These are phyloP conservation scores for Dactylella cylindrospora DNA, from an alignment of 2,329 filamentous ascomycete species.

Conservation along the genomic window DNA sequence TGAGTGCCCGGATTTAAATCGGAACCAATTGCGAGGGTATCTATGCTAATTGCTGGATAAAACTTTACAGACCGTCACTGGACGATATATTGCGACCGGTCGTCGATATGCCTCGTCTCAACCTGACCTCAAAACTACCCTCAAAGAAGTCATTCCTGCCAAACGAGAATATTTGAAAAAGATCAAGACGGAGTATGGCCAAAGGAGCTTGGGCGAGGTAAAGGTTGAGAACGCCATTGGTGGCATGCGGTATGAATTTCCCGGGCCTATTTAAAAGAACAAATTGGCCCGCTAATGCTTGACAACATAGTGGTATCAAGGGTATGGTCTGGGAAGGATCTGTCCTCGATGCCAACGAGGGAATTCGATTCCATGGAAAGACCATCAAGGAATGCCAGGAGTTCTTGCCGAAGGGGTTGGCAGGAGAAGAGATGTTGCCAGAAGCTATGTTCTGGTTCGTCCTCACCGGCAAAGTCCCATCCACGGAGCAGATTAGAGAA, in stretches of 20 bases:
- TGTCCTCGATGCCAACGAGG: slow-evolving; percentile 92
- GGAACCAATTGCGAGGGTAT: no score
- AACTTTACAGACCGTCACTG: slow-evolving; percentile 13
- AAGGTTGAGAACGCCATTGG: slow-evolving; percentile 93
- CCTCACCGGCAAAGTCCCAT: slow-evolving; percentile 87
- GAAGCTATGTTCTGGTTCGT: slow-evolving; percentile 99
- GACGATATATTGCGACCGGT: background rate
- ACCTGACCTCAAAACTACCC: slow-evolving; percentile 82
- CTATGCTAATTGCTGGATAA: no score
- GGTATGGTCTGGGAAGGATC: slow-evolving; percentile 99
- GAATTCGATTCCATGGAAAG: slow-evolving; percentile 95
- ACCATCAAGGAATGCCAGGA: slow-evolving; percentile 98
- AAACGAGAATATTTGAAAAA: slow-evolving; percentile 93
- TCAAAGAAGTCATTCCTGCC: slow-evolving; percentile 80
- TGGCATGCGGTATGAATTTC: slow-evolving; percentile 72
- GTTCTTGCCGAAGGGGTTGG: slow-evolving; percentile 86
- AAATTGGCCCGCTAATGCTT: background rate
- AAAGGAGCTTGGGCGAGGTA: slow-evolving; percentile 84
- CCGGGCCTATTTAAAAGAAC: background rate
- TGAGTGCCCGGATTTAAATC: no score
- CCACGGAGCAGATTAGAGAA: slow-evolving; percentile 73
- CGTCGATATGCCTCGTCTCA: slow-evolving; percentile 63
- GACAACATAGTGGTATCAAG: slow-evolving; percentile 70
- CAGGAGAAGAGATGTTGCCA: slow-evolving; percentile 94
- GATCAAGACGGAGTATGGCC: slow-evolving; percentile 75